phyloP scores from a whole-genome alignment of 164 flowering plant genomes.

The Brasenia schreberi region DNA sequence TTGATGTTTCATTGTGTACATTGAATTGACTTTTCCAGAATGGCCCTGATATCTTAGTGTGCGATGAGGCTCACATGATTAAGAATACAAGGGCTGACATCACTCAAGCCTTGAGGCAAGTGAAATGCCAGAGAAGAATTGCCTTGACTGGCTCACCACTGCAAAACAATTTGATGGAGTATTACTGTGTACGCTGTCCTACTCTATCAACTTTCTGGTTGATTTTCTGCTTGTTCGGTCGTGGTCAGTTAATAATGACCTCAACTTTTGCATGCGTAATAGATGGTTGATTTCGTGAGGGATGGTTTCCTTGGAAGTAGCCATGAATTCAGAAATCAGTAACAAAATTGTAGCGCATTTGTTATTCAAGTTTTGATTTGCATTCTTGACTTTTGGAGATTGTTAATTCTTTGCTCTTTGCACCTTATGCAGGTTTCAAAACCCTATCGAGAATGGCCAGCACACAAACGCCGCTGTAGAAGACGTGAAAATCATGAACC shows the following conservation, averaged over 20 bases:
- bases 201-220: background rate
- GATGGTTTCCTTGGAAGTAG: slow-evolving; percentile 99
- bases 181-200: slow-evolving; percentile 71
- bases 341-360: slow-evolving; percentile 11
- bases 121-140: slow-evolving; percentile 88
- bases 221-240: background rate
- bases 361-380: background rate
- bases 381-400: background rate
- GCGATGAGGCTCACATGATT: slow-evolving; percentile 98
- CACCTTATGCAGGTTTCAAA: slow-evolving; percentile 62
- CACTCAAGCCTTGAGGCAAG: slow-evolving; percentile 89
- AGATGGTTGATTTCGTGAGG: slow-evolving; percentile 99
- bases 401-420: background rate
- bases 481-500: slow-evolving; percentile 96
- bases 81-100: slow-evolving; percentile 85
- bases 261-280: slow-evolving; percentile 11
- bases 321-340: slow-evolving; percentile 92
- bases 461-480: slow-evolving; percentile 78
- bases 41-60: slow-evolving; percentile 94
- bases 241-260: background rate
- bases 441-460: slow-evolving; percentile 96
- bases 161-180: slow-evolving; percentile 98
- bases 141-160: slow-evolving; percentile 98
- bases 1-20: background rate
- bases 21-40: slow-evolving; percentile 29